A percentile compares a stretch with the other conserved stretches of the same genome.
These are phyloP conservation scores for Russula sp. DNA, from an alignment of 768 basidiomycete genomes.

Conservation along the genomic window DNA sequence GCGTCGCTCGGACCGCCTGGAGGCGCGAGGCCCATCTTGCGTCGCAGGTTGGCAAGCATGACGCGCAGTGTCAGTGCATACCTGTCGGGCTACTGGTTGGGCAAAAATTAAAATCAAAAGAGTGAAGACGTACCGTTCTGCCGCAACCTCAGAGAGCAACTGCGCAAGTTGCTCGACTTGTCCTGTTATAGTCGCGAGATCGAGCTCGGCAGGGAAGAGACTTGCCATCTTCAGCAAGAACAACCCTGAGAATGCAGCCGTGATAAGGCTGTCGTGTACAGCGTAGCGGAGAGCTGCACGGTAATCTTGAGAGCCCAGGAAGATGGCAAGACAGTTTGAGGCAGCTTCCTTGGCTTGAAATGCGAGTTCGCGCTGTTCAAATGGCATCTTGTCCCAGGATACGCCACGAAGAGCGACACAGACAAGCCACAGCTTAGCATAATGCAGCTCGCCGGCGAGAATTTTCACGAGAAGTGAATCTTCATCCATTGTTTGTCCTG, in stretches of 20 bases:
- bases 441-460: slow-evolving; percentile 80
- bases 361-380: slow-evolving; percentile 89
- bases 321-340: slow-evolving; percentile 74
- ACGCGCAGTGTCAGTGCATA: slow-evolving; percentile 88
- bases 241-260: slow-evolving; percentile 83
- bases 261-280: slow-evolving; percentile 88
- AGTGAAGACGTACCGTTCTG: slow-evolving; percentile 54
- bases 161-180: slow-evolving; percentile 91
- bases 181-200: slow-evolving; percentile 62
- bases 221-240: slow-evolving; percentile 94
- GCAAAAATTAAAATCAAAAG: neutral
- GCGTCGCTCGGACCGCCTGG: slow-evolving; percentile 19
- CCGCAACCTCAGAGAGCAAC: slow-evolving; percentile 85
- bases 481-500: slow-evolving; percentile 77
- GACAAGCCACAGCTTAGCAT: slow-evolving; percentile 91
- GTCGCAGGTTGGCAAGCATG: slow-evolving; percentile 87
- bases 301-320: slow-evolving; percentile 73
- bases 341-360: slow-evolving; percentile 95
- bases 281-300: slow-evolving; percentile 87
- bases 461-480: slow-evolving; percentile 82
- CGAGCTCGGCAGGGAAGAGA: slow-evolving; percentile 80
- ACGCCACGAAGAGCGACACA: slow-evolving; percentile 88
- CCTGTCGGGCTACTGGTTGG: slow-evolving; percentile 31
- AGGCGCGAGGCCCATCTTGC: slow-evolving; percentile 64
- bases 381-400: slow-evolving; percentile 94